Percentiles rank a stretch among this genome's conserved stretches.
Conservation (phyloP, 164 flowering plant genomes). For the Aristolochia contorta region DNA sequence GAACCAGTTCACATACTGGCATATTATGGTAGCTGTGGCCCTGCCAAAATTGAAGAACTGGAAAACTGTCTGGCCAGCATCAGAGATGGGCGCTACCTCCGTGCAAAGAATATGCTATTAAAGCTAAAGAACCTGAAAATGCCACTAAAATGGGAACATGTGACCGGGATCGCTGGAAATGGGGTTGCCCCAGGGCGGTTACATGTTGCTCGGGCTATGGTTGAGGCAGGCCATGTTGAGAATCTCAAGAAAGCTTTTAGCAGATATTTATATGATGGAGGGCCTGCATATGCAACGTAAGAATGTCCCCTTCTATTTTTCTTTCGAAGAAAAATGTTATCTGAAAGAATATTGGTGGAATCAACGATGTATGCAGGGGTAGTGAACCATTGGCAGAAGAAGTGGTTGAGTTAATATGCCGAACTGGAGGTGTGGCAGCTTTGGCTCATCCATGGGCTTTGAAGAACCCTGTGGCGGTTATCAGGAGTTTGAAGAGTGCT, state of each 20-base stretch:
- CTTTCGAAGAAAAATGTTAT: not conserved
- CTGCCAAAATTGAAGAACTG: slow-evolving; percentile 41
- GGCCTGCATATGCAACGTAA: slow-evolving; percentile 96
- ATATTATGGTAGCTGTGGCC: slow-evolving; percentile 87
- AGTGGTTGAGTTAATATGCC: slow-evolving; percentile 53
- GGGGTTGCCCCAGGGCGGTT: slow-evolving; percentile 95
- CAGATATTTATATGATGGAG: slow-evolving; percentile 82
- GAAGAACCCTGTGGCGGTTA: slow-evolving; percentile 54
- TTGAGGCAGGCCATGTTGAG: slow-evolving; percentile 89
- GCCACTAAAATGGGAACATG: slow-evolving; percentile 85
- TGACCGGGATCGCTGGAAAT: slow-evolving; percentile 71
- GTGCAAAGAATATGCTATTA: slow-evolving; percentile 66
- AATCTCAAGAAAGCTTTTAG: slow-evolving; percentile 84
- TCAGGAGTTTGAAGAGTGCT: slow-evolving; percentile 61
- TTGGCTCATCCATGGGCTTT: slow-evolving; percentile 95
- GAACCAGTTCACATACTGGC: slow-evolving; percentile 96
- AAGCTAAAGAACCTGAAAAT: slow-evolving; percentile 68
- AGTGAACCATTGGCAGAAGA: slow-evolving; percentile 75
- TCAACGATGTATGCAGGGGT: slow-evolving; percentile 36
- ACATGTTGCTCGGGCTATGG: slow-evolving; percentile 93
- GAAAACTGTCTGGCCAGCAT: slow-evolving; percentile 59
- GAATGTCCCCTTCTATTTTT: not conserved
- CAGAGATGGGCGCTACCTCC: slow-evolving; percentile 75
- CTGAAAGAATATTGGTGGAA: not conserved
- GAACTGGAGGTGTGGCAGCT: slow-evolving; percentile 75